phyloP scores from a whole-genome alignment of 768 basidiomycete genomes.

The Pulveroboletus frians region DNA sequence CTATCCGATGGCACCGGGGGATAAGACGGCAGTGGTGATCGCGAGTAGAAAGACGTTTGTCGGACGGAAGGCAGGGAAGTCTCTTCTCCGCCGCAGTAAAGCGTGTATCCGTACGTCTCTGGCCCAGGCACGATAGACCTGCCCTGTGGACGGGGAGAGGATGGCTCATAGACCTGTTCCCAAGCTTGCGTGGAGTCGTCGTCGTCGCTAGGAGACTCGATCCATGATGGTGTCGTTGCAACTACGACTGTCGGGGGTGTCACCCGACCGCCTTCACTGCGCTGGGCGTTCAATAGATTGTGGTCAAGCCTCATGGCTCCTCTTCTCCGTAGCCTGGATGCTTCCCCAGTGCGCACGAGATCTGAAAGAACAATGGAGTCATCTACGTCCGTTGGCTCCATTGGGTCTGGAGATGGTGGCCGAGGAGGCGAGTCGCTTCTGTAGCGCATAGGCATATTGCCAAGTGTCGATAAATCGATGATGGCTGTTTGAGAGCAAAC shows the following conservation, averaged over 20 bases:
- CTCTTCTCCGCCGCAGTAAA: slow-evolving; percentile 42
- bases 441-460: slow-evolving; percentile 30
- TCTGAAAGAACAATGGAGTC: slow-evolving; percentile 70
- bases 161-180: slow-evolving; percentile 31
- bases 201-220: slow-evolving; percentile 30
- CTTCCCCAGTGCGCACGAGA: slow-evolving; percentile 68
- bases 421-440: slow-evolving; percentile 14
- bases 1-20: slow-evolving; percentile 23
- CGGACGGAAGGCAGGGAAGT: slow-evolving; percentile 5
- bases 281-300: slow-evolving; percentile 25
- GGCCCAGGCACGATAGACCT: slow-evolving; percentile 10
- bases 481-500: slow-evolving; percentile 20
- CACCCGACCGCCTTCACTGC: slow-evolving; percentile 22
- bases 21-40: slow-evolving; percentile 37
- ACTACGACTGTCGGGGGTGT: slow-evolving; percentile 27
- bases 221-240: slow-evolving; percentile 31
- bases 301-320: slow-evolving; percentile 67
- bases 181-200: slow-evolving; percentile 31
- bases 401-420: slow-evolving; percentile 12
- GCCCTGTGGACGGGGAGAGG: slow-evolving; percentile 20
- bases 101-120: slow-evolving; percentile 29
- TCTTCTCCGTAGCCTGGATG: slow-evolving; percentile 64
- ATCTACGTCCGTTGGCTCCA: slow-evolving; percentile 48
- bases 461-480: slow-evolving; percentile 14
- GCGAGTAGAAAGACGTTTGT: slow-evolving; percentile 21